Conservation (phyloP, 352 stramenopile species). For the Blastocystis sp. region DNA sequence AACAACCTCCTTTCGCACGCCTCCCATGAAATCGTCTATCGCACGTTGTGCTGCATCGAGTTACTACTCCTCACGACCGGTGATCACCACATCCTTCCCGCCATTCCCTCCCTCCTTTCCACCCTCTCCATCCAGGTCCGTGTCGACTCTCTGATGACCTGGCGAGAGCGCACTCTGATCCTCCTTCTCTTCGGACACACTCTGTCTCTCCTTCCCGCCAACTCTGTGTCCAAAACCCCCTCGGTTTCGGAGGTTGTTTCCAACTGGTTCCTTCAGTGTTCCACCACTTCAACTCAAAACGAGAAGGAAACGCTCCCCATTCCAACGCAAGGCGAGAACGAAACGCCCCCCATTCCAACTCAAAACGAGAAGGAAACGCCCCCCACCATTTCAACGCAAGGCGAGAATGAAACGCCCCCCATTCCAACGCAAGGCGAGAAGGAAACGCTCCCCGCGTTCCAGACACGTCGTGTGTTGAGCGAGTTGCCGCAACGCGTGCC, state of each 20-base stretch:
- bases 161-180: conserved; percentile 26
- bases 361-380: not conserved
- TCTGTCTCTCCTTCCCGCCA: not conserved
- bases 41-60: conserved; percentile 14
- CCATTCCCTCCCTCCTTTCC: conserved; percentile 28
- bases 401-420: not conserved
- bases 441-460: not conserved
- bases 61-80: not conserved
- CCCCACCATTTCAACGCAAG: not conserved
- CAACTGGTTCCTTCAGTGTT: conserved; percentile 14
- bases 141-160: conserved; percentile 25
- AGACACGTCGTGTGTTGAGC: conserved; percentile 18
- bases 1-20: conserved; percentile 34
- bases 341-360: not conserved
- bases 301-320: not conserved
- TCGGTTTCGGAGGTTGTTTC: not conserved
- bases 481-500: conserved; percentile 30
- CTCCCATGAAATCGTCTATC: conserved; percentile 11
- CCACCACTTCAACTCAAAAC: not conserved
- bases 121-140: conserved; percentile 12
- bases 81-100: not conserved
- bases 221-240: not conserved
- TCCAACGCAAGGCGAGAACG: not conserved
- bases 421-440: not conserved
- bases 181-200: conserved; percentile 38